These are phyloP conservation scores for Morella rubra DNA, from an alignment of 306 rosid species.

Conservation along the genomic window DNA sequence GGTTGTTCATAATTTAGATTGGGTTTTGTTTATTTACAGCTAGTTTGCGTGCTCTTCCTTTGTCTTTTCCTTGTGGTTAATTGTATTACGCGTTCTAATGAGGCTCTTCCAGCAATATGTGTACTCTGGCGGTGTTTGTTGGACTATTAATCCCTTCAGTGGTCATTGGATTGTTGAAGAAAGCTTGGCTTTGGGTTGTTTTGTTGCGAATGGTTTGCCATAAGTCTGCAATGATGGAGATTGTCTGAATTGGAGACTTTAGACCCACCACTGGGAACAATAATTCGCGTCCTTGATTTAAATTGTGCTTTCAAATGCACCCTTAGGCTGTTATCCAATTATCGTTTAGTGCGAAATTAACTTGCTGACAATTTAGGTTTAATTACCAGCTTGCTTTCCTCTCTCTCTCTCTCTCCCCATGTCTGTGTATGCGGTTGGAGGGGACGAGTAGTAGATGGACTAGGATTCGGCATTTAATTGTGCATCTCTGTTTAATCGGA, in stretches of 20 bases:
- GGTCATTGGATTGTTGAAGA: conserved; percentile 3
- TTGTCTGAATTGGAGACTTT: conserved; percentile 5
- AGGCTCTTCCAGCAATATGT: background rate
- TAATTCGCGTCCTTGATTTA: background rate
- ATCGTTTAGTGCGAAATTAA: background rate
- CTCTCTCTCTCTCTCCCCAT: background rate
- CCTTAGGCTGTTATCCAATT: background rate
- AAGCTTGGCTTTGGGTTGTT: conserved; percentile 1
- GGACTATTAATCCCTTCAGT: background rate
- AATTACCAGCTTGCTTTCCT: background rate
- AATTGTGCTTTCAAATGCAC: background rate
- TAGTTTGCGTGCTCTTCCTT: background rate
- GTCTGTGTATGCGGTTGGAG: background rate
- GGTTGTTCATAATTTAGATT: conserved; percentile 17
- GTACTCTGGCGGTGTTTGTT: conserved; percentile 9
- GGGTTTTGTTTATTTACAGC: background rate
- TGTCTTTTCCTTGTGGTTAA: background rate
- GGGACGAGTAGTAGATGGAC: background rate
- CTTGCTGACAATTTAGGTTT: background rate
- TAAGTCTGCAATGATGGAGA: background rate
- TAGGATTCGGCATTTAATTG: background rate
- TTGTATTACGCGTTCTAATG: background rate
- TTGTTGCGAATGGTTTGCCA: background rate
- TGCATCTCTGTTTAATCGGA: background rate
- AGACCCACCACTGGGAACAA: background rate